phyloP scores from a whole-genome alignment of 2,329 filamentous ascomycete species.

The Penicillium oxalicum region DNA sequence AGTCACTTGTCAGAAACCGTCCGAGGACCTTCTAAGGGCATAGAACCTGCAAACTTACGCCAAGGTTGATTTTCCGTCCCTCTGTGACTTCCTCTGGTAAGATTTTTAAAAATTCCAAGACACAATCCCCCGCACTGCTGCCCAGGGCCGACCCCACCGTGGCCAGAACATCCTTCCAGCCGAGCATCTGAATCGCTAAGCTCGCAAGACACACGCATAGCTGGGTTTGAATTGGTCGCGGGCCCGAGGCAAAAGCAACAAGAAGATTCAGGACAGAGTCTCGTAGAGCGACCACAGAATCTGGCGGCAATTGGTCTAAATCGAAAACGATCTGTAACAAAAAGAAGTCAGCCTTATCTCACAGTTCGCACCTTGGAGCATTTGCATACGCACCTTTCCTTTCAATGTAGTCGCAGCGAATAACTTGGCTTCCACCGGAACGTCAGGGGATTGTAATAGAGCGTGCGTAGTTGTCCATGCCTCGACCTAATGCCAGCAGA shows the following conservation, averaged over 20 bases:
- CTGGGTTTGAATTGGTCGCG: slow-evolving; percentile 79
- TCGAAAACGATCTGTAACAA: slow-evolving; percentile 82
- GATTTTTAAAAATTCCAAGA: slow-evolving; percentile 93
- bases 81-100: slow-evolving; percentile 98
- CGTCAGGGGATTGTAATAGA: slow-evolving; percentile 70
- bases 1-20: background rate
- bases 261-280: slow-evolving; percentile 78
- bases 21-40: slow-evolving; percentile 18
- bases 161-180: slow-evolving; percentile 87
- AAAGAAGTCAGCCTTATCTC: slow-evolving; percentile 15
- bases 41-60: slow-evolving; percentile 62
- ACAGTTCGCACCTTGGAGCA: background rate
- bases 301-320: slow-evolving; percentile 75
- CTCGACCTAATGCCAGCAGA: slow-evolving; percentile 56
- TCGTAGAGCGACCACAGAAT: slow-evolving; percentile 69
- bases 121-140: slow-evolving; percentile 67
- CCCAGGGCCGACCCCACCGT: slow-evolving; percentile 72
- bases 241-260: slow-evolving; percentile 72
- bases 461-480: slow-evolving; percentile 86
- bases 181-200: slow-evolving; percentile 89
- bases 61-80: slow-evolving; percentile 97
- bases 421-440: slow-evolving; percentile 77
- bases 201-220: slow-evolving; percentile 92
- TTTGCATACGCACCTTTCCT: slow-evolving; percentile 72
- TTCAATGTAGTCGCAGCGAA: slow-evolving; percentile 96